Base-by-base conservation (phyloP, 495 filamentous ascomycete genomes). In the Neurospora sp. region DNA sequence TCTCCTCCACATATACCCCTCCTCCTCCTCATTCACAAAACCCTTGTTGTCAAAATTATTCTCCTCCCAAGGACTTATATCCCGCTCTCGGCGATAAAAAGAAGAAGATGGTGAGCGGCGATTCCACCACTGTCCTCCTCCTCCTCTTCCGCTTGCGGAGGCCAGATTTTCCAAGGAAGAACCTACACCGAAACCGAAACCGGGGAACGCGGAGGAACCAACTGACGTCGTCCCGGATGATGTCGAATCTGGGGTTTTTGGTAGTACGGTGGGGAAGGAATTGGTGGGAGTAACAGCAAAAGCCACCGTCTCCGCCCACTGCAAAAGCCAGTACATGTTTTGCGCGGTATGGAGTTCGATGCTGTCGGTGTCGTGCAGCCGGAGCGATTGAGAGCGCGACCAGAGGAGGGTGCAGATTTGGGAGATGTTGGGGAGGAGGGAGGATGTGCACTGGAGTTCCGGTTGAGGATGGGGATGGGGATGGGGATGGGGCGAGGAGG, bases 401-500 rank as follows among this genome's bases (percentile, higher is more conserved):
- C 77, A 81, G 5, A 79, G 44, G 75, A 79, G 75, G 72, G 68
- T 70, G 75, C 78, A 79, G 69, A 81, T 80, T 70, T 59, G 73
- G 68, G 71, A 77, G 14, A 71, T 65, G 78, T 80, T 81, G 31
- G 71, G 71, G 41, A 80, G 77, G 12, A 81, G 77, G 10, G 75
- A 76, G 8, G 2, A 1, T 18, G 41, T 40, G 0, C 40, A 40
- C 38, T 39, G 38, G 41, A 18, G 6, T 18, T 44, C 41, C 7
- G 42, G 8, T 2, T 14, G 12, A 8, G 41, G 40, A 0, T 16
- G 37, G 68, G 48, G n/a, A 71, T 74, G 20, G 70, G 35, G 12
- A 35, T 35, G 20, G 70, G 39, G 12, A 35, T 22, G 3, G 74
- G 70, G 69, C 61, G 40, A 6, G 38, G 35, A 39, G 45, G 16